Evolutionary conservation across 352 stramenopile species (phyloP), one percentile per base, ranked within the genome.

Genomic region (Globisporangium orthogonon): DNA sequence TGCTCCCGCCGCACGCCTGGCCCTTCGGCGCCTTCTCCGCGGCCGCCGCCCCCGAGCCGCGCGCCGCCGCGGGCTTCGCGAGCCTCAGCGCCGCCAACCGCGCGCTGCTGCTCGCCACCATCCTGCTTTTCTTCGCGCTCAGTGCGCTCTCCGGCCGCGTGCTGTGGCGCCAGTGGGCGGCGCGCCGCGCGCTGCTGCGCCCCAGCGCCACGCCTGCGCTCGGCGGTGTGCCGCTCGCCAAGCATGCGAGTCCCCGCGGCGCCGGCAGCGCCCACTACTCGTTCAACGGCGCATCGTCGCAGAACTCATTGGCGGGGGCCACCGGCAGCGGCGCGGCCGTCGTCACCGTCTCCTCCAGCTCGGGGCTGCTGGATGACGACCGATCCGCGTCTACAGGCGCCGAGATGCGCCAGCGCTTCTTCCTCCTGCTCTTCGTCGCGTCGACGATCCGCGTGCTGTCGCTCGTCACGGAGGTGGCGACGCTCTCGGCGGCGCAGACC

Each of bases 371-470:
- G 57, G 73, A 86, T 29, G 76, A 82, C 37, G 78, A 86, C 45
- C 58, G 65, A 10, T 69, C 65, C 18, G 66, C 73, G 41, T 93
- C 80, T 7, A 90, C 78, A 3, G 83, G 83, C 43, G 71, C 73
- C 10, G 83, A 93, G 63, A 93, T 89, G 74, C 68, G 80, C 14
- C 76, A 84, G 60, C 70, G 81, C 10, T 78, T 93, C 40, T 93
- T 90, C 60, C 48, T 82, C 40, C 65, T 93, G 62, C 73, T 93
- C 43, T 87, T 93, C 53, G 56, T 86, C 54, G 78, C 72, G 14
- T 86, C 76, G 5, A 75, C 69, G 14, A 69, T 90, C 59, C 73
- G 83, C 61, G 71, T 87, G 37, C 68, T 63, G 50, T 81, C 83
- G 50, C 65, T 90, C 29, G 61, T 84, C 18, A 76, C 78, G 0